Evolutionary conservation across 2,329 filamentous ascomycete species (phyloP).

Genomic region (Hymenoscyphus salicellus): DNA sequence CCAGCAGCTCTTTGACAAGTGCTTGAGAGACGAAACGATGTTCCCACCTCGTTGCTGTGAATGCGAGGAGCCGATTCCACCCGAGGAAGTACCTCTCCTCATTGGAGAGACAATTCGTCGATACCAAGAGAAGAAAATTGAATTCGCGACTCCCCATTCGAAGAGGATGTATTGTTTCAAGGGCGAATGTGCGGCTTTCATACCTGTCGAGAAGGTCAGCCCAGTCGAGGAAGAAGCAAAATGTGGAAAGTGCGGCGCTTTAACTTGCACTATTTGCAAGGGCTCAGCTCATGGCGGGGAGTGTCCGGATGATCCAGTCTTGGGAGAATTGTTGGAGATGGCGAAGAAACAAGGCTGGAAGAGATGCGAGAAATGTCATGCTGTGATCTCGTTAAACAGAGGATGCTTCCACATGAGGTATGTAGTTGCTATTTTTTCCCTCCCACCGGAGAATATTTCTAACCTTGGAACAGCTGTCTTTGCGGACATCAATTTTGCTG

Average conservation of each 20-base stretch:
- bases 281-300: slow-evolving; percentile 42
- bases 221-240: slow-evolving; percentile 37
- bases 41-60: not conserved
- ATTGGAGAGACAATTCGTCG: not conserved
- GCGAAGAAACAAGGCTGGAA: slow-evolving; percentile 50
- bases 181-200: not conserved
- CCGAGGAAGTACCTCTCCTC: not conserved
- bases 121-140: not conserved
- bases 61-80: not conserved
- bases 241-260: slow-evolving; percentile 43
- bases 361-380: slow-evolving; percentile 45
- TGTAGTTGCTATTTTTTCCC: slow-evolving; percentile 30
- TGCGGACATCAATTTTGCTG: not conserved
- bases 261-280: slow-evolving; percentile 55
- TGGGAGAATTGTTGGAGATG: slow-evolving; percentile 41
- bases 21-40: not conserved
- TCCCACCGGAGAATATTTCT: not conserved
- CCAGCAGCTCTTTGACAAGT: not conserved
- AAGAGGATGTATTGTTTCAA: not conserved
- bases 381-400: slow-evolving; percentile 47
- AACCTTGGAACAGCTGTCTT: not conserved
- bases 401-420: slow-evolving; percentile 59
- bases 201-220: not conserved
- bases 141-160: not conserved
- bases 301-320: slow-evolving; percentile 44